Evolutionary conservation across 164 flowering plant species (phyloP).

Genomic region (Tetrastigma voinierianum): DNA sequence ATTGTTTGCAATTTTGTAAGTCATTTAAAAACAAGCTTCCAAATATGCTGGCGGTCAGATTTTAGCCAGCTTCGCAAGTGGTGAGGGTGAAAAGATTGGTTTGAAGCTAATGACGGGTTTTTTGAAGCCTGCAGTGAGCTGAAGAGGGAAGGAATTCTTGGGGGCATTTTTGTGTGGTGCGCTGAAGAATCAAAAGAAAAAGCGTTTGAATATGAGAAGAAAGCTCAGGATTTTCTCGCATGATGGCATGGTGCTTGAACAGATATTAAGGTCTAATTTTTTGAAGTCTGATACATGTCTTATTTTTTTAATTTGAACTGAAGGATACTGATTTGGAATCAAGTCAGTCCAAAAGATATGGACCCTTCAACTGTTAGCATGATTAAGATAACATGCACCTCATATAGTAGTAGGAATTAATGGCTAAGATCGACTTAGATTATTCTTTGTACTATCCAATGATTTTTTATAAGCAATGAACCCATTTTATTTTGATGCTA

Average conservation of each 20-base stretch:
- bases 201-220: constrained; percentile 11
- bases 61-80: constrained; percentile 39
- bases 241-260: constrained; percentile 7
- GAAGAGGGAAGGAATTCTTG: constrained; percentile 11
- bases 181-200: constrained; percentile 11
- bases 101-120: constrained; percentile 13
- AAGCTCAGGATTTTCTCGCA: constrained; percentile 7
- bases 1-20: constrained; percentile 39
- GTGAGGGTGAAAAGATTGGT: constrained; percentile 49
- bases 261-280: not conserved
- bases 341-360: no score
- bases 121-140: constrained; percentile 18
- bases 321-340: no score
- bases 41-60: constrained; percentile 49
- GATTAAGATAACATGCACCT: no score
- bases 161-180: constrained; percentile 19
- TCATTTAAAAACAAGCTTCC: constrained; percentile 34
- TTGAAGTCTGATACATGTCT: no score
- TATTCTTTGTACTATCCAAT: no score
- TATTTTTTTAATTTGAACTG: no score
- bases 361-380: no score
- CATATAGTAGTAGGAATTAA: no score
- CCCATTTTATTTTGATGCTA: no score
- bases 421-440: no score
- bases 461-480: no score